Evolutionary conservation across 2,329 filamentous ascomycete species (phyloP).

Genomic region (Penicillium occitanis): DNA sequence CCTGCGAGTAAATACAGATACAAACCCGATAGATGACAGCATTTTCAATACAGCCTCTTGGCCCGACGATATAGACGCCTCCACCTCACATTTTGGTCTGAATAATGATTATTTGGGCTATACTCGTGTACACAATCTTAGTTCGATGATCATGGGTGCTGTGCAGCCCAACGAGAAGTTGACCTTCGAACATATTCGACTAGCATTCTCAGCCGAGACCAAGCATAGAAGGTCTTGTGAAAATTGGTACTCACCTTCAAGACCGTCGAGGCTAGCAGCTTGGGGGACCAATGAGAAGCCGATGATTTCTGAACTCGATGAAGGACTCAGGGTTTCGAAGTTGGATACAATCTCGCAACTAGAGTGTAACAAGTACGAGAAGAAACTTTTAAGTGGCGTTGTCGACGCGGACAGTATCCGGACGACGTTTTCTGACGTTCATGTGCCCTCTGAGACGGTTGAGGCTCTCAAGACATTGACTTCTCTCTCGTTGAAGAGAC

Average conservation of each 20-base stretch:
- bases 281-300: slow-evolving; percentile 19
- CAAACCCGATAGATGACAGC: slow-evolving; percentile 33
- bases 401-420: slow-evolving; percentile 78
- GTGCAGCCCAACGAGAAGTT: slow-evolving; percentile 43
- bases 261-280: slow-evolving; percentile 16
- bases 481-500: slow-evolving; percentile 78
- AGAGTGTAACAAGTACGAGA: slow-evolving; percentile 73
- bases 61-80: slow-evolving; percentile 30
- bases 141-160: slow-evolving; percentile 54
- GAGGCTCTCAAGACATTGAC: slow-evolving; percentile 87
- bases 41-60: slow-evolving; percentile 35
- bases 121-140: slow-evolving; percentile 61
- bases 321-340: background rate
- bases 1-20: slow-evolving; percentile 37
- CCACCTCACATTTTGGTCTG: slow-evolving; percentile 42
- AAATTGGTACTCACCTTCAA: slow-evolving; percentile 40
- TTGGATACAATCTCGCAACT: slow-evolving; percentile 53
- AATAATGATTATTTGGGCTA: slow-evolving; percentile 58
- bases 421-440: slow-evolving; percentile 84
- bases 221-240: slow-evolving; percentile 23
- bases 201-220: slow-evolving; percentile 40
- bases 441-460: slow-evolving; percentile 77
- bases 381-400: slow-evolving; percentile 76
- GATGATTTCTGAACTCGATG: background rate
- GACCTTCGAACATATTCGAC: slow-evolving; percentile 40